Percentiles rank a stretch among this genome's conserved stretches.
Evolutionary conservation across 1,284 basidiomycete genomes (phyloP).

Genomic region (Leccinum variabile): DNA sequence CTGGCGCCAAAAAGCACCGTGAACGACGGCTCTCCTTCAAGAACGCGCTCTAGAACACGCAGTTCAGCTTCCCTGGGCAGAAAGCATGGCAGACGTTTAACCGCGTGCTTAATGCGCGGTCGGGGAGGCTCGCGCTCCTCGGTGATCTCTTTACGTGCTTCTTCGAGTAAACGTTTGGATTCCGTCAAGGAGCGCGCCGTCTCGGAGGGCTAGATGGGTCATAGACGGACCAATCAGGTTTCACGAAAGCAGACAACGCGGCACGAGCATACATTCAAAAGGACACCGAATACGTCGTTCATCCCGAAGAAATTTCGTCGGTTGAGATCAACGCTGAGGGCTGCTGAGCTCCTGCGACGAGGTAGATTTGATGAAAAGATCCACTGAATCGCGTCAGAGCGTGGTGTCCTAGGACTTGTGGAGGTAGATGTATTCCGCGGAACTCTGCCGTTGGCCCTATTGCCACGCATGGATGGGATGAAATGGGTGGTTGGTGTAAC

Average conservation of each 20-base stretch:
- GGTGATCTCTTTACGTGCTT: constrained; percentile 68
- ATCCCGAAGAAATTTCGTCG: constrained; percentile 76
- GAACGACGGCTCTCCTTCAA: constrained; percentile 74
- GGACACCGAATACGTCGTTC: constrained; percentile 71
- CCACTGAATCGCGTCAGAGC: constrained; percentile 52
- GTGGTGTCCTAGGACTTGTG: constrained; percentile 32
- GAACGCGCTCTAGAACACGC: constrained; percentile 57
- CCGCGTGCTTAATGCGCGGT: constrained; percentile 72
- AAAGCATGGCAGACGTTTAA: constrained; percentile 72
- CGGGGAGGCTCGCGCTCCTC: constrained; percentile 67
- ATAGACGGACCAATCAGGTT: constrained; percentile 13
- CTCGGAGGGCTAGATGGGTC: constrained; percentile 59
- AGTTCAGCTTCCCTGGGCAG: constrained; percentile 67
- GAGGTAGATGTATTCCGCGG: constrained; percentile 26
- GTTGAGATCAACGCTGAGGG: constrained; percentile 55
- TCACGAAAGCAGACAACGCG: constrained; percentile 2
- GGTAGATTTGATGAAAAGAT: constrained; percentile 72
- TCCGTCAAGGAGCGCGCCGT: constrained; percentile 77
- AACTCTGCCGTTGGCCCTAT: constrained; percentile 21
- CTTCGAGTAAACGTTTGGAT: constrained; percentile 70
- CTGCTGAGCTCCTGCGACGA: constrained; percentile 54
- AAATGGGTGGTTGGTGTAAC: constrained; percentile 6
- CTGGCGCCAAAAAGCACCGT: constrained; percentile 81
- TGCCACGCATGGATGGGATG: constrained; percentile 25
- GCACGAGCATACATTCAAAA: constrained; percentile 61